Percentiles rank a stretch among this genome's conserved stretches.
These are phyloP conservation scores for Rhizoctonia solani DNA, from an alignment of 1,284 basidiomycete species.

Conservation along the genomic window DNA sequence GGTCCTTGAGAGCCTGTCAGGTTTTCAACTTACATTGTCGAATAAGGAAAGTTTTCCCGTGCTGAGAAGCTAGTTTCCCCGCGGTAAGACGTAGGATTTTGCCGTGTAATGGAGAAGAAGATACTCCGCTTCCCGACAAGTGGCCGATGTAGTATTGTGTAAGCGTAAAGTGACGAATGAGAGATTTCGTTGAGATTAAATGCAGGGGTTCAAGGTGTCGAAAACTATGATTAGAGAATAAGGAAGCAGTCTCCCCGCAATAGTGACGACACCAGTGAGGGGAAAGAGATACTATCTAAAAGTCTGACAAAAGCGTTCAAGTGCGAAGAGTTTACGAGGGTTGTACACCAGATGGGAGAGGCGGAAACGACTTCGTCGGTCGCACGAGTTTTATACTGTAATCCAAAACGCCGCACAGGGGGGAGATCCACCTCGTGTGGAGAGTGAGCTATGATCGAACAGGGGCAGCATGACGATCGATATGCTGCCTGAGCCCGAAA, in stretches of 20 bases:
- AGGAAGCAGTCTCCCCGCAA: background rate
- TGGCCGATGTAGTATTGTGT: background rate
- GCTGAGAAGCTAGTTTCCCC: constrained; percentile 7
- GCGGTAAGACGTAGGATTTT: background rate
- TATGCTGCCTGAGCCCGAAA: constrained; percentile 7
- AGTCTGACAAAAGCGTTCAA: background rate
- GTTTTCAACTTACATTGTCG: constrained; percentile 29
- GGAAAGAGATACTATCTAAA: too few species aligned
- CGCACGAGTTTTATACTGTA: too few species aligned
- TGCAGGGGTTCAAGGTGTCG: background rate
- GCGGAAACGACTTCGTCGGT: background rate
- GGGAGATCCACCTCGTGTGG: constrained; percentile 22
- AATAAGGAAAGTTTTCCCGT: constrained; percentile 12
- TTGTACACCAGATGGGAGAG: background rate
- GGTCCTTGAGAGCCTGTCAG: background rate
- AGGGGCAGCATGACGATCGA: constrained; percentile 21
- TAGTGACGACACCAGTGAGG: too few species aligned
- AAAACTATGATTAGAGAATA: background rate
- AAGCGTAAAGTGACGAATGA: constrained; percentile 1
- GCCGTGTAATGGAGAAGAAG: constrained; percentile 5
- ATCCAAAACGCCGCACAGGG: background rate
- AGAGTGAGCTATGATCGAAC: constrained; percentile 10
- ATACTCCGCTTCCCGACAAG: constrained; percentile 31
- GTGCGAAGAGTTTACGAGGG: background rate
- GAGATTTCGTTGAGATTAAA: background rate